These are phyloP conservation scores for Eragrostis tef DNA, from an alignment of 202 grass and related monocot species.

Conservation along the genomic window DNA sequence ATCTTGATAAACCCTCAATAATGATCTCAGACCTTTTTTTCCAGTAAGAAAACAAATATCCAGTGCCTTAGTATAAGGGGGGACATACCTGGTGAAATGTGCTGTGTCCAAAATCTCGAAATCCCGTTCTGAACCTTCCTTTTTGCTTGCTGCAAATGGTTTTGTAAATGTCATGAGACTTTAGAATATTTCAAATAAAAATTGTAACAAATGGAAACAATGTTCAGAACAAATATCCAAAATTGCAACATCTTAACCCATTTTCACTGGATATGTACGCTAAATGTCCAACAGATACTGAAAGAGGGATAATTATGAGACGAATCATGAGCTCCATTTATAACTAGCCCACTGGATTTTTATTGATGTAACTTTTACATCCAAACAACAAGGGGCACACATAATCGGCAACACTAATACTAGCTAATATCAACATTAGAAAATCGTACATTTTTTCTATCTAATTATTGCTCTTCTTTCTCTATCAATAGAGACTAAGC, in stretches of 20 bases:
- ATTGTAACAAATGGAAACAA: background rate
- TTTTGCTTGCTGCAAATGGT: background rate
- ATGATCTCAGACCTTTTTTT: background rate
- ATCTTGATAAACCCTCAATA: background rate
- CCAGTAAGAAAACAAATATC: background rate
- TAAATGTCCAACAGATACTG: background rate
- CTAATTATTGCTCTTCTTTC: slow-evolving; percentile 36
- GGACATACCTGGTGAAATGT: no score
- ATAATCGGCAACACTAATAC: background rate
- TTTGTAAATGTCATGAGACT: background rate
- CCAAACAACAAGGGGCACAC: background rate
- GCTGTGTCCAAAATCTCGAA: background rate
- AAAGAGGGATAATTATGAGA: background rate
- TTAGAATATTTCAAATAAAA: background rate
- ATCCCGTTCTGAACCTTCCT: background rate
- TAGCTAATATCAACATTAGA: background rate
- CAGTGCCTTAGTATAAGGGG: no score
- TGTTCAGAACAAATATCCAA: background rate
- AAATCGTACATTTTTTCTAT: slow-evolving; percentile 31
- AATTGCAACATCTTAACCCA: background rate
- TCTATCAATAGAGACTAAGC: slow-evolving; percentile 47
- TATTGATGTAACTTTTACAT: background rate
- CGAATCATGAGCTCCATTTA: background rate
- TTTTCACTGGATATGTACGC: background rate
- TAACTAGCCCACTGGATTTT: background rate